Conservation (phyloP, 192 early-diverging fungal species). For the Rhizophagus prolifer region DNA sequence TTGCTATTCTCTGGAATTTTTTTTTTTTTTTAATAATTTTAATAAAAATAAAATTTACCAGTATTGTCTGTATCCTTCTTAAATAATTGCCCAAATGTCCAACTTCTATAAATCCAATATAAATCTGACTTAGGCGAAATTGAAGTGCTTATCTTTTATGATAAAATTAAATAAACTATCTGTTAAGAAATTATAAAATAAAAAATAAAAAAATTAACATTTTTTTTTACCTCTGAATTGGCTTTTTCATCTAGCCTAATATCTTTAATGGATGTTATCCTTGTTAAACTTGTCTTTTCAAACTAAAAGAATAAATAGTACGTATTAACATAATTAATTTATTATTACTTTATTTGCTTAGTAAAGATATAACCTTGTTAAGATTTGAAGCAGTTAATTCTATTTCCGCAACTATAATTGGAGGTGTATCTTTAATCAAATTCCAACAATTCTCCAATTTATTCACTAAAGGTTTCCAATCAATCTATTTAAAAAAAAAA, state of each 20-base stretch:
- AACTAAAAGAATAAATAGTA: background rate
- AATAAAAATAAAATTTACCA: background rate
- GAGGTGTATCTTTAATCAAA: background rate
- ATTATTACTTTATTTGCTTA: background rate
- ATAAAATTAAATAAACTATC: background rate
- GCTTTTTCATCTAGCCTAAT: background rate
- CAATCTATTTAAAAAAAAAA: background rate
- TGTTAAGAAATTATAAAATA: background rate
- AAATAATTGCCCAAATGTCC: background rate
- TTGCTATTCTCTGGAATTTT: background rate
- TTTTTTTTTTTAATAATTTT: no score
- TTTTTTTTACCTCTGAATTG: background rate
- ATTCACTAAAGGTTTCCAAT: background rate
- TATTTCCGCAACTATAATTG: background rate
- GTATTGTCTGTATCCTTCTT: background rate
- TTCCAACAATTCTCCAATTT: background rate
- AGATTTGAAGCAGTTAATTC: background rate
- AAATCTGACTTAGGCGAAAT: background rate
- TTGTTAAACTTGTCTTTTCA: conserved; percentile 3
- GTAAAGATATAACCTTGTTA: background rate
- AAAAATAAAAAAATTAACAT: background rate
- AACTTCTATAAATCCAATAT: background rate
- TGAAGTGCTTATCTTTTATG: background rate
- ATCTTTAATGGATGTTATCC: background rate
- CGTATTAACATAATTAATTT: background rate